Conservation (phyloP, 2,329 filamentous ascomycete species). For the Cladosporium sp. region DNA sequence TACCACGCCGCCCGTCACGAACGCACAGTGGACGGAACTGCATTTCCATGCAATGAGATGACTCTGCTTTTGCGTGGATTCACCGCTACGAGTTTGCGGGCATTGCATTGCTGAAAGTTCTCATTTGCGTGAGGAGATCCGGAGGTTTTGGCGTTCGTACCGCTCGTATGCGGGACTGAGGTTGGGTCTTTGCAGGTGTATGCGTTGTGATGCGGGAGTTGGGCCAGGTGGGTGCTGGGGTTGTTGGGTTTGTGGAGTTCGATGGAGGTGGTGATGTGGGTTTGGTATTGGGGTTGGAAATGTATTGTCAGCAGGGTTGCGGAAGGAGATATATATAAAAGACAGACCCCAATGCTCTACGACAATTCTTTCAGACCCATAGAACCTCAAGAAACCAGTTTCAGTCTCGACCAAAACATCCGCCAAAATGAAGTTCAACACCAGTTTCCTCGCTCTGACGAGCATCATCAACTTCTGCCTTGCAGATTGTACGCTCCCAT, state of each 20-base stretch:
- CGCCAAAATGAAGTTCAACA: constrained; percentile 1
- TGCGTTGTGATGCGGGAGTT: not conserved
- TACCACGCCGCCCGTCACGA: not conserved
- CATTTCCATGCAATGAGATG: not conserved
- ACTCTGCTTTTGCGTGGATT: not conserved
- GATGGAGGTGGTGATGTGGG: not conserved
- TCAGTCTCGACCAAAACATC: not conserved
- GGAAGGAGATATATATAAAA: not conserved
- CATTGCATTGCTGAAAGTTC: not conserved
- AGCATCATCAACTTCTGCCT: not conserved
- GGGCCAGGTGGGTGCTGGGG: not conserved
- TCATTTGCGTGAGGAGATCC: not conserved
- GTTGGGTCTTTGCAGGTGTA: not conserved
- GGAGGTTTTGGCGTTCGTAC: not conserved
- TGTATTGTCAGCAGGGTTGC: not conserved
- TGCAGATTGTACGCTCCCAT: constrained; percentile 1
- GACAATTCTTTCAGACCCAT: not conserved
- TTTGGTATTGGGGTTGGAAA: not conserved
- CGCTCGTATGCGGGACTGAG: not conserved
- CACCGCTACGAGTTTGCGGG: not conserved
- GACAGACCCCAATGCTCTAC: not conserved
- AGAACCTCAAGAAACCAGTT: not conserved
- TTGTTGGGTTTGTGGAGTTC: not conserved
- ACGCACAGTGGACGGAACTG: not conserved
- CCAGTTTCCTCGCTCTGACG: not conserved